A percentile compares a stretch with the other conserved stretches of the same genome.
phyloP scores from a whole-genome alignment of 352 stramenopile species.

The Globisporangium nodosum region DNA sequence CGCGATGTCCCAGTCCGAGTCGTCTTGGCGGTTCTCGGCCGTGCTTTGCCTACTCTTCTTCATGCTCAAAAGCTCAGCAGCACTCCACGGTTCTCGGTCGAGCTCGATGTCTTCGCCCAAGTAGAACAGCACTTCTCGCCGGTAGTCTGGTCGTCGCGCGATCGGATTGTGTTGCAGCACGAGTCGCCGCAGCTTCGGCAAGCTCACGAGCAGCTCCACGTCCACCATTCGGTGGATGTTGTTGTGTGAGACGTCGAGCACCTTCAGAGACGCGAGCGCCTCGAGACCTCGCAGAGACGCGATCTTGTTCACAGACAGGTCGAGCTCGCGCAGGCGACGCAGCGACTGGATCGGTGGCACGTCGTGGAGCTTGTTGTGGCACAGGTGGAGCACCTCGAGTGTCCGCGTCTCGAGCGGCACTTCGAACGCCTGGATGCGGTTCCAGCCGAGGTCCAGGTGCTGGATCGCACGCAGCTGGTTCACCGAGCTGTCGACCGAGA shows the following conservation, averaged over 20 bases:
- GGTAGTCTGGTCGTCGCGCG: conserved; percentile 61
- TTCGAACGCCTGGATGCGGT: conserved; percentile 47
- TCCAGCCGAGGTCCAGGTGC: conserved; percentile 67
- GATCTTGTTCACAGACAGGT: conserved; percentile 68
- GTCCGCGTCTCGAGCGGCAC: conserved; percentile 19
- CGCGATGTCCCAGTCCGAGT: not conserved
- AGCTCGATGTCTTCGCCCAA: conserved; percentile 60
- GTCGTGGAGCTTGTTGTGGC: conserved; percentile 51
- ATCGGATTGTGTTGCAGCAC: conserved; percentile 76
- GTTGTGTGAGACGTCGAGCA: conserved; percentile 75
- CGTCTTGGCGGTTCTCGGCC: not conserved
- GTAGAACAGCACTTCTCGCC: conserved; percentile 78
- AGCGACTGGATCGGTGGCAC: conserved; percentile 46
- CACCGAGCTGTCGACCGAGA: conserved; percentile 43
- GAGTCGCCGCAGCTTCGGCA: conserved; percentile 39
- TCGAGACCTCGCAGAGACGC: conserved; percentile 49
- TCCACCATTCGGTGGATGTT: conserved; percentile 42
- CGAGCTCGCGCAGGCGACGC: conserved; percentile 34
- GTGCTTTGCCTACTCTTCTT: conserved; percentile 38
- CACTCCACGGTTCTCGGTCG: conserved; percentile 55
- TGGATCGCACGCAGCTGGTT: conserved; percentile 39
- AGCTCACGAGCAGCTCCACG: conserved; percentile 38
- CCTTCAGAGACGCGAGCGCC: conserved; percentile 30
- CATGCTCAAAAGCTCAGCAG: conserved; percentile 67
- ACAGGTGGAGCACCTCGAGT: conserved; percentile 53